phyloP scores from a whole-genome alignment of 345 rosid genomes.

The Boechera stricta region DNA sequence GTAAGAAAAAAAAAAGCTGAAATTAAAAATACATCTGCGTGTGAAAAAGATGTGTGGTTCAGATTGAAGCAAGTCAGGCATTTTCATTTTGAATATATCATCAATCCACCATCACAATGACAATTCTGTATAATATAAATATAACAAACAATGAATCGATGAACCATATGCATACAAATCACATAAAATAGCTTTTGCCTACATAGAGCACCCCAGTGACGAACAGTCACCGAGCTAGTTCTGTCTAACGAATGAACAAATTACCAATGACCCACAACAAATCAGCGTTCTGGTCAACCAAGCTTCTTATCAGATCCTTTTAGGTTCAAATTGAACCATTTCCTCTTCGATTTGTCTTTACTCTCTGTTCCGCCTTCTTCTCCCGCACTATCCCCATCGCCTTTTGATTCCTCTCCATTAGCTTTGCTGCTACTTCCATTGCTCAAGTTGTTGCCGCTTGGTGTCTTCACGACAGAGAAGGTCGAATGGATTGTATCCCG shows the following conservation, averaged over 20 bases:
- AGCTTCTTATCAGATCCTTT: constrained; percentile 84
- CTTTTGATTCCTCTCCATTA: constrained; percentile 65
- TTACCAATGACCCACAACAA: constrained; percentile 18
- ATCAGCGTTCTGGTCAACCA: constrained; percentile 42
- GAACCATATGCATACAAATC: too few relatives aligned
- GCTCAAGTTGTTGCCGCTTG: constrained; percentile 46
- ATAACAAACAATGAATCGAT: too few relatives aligned
- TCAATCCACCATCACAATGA: too few relatives aligned
- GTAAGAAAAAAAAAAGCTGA: too few relatives aligned
- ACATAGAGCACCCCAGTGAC: constrained; percentile 23
- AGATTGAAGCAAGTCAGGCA: too few relatives aligned
- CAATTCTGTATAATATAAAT: too few relatives aligned
- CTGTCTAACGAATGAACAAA: constrained; percentile 23
- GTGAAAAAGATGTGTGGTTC: too few relatives aligned
- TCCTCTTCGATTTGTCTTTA: constrained; percentile 88
- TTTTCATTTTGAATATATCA: too few relatives aligned
- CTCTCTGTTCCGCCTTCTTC: constrained; percentile 83
- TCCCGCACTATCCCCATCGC: constrained; percentile 57
- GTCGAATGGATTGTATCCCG: constrained; percentile 78
- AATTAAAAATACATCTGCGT: too few relatives aligned
- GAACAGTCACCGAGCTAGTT: background rate
- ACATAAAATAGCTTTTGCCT: background rate
- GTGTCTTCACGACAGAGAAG: constrained; percentile 62
- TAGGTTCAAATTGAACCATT: constrained; percentile 94
- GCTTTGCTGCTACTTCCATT: constrained; percentile 74